These are phyloP conservation scores for Paraglomus brasilianum DNA, from an alignment of 192 early-diverging fungal genomes.

Conservation along the genomic window DNA sequence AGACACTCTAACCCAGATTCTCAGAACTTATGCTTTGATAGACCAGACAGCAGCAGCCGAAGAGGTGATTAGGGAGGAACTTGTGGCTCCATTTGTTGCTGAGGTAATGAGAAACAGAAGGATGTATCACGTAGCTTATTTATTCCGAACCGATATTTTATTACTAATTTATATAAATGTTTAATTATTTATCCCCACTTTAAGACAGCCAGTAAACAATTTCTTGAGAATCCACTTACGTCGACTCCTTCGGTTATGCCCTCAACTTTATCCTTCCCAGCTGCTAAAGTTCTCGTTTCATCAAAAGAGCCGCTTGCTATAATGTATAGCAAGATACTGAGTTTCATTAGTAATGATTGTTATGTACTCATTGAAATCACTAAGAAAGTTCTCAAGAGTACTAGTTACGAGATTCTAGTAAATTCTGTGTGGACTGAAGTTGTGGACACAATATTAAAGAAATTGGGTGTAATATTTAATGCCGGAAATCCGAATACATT, in stretches of 20 bases:
- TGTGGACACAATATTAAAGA: conserved; percentile 45
- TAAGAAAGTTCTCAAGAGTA: conserved; percentile 53
- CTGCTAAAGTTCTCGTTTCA: not conserved
- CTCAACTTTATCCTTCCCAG: conserved; percentile 4
- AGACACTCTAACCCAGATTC: conserved; percentile 60
- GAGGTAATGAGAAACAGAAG: conserved; percentile 39
- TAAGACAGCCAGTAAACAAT: conserved; percentile 27
- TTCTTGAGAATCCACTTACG: conserved; percentile 29
- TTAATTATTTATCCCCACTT: not conserved
- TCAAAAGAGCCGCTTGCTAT: conserved; percentile 43
- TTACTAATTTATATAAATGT: not conserved
- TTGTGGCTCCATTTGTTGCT: conserved; percentile 53
- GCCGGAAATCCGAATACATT: conserved; percentile 68
- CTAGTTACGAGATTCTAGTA: conserved; percentile 60
- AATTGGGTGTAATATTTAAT: conserved; percentile 54
- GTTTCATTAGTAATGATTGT: conserved; percentile 51
- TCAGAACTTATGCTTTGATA: conserved; percentile 73
- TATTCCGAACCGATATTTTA: not conserved
- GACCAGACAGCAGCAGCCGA: conserved; percentile 68
- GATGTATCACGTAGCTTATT: not conserved
- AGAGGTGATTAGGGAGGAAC: conserved; percentile 55
- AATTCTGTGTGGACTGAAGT: conserved; percentile 62
- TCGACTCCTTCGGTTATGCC: not conserved
- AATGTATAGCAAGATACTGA: conserved; percentile 59
- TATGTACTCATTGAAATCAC: conserved; percentile 57